These are phyloP conservation scores for Chalaropsis ovoidea DNA, from an alignment of 2,329 filamentous ascomycete genomes.

Conservation along the genomic window DNA sequence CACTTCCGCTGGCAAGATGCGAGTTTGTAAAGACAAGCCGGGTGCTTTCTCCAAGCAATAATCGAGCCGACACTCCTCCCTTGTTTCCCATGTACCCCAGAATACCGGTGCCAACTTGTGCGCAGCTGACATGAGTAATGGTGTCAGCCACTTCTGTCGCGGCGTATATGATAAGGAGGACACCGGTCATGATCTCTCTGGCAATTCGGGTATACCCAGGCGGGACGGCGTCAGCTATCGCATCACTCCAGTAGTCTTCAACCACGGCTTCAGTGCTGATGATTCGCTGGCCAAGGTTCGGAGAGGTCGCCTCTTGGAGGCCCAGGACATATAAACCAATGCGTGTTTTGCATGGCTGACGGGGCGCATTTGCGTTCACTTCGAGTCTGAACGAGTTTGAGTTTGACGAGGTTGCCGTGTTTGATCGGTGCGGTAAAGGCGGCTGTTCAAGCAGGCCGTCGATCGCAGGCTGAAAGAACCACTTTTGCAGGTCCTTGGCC, in stretches of 20 bases:
- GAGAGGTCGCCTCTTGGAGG: slow-evolving; percentile 83
- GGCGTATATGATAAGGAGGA: slow-evolving; percentile 77
- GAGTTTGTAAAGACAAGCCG: slow-evolving; percentile 82
- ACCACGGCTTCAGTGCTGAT: slow-evolving; percentile 61
- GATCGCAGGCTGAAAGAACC: slow-evolving; percentile 58
- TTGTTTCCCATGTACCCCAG: slow-evolving; percentile 96
- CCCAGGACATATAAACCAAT: slow-evolving; percentile 84
- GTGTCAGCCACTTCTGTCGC: slow-evolving; percentile 63
- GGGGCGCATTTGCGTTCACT: slow-evolving; percentile 18
- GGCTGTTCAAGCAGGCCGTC: slow-evolving; percentile 27
- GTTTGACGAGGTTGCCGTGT: slow-evolving; percentile 13
- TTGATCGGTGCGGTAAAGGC: slow-evolving; percentile 14
- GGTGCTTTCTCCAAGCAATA: slow-evolving; percentile 84
- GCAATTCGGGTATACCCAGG: slow-evolving; percentile 64
- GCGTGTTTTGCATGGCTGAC: slow-evolving; percentile 24
- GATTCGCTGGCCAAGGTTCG: slow-evolving; percentile 69
- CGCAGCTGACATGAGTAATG: slow-evolving; percentile 71
- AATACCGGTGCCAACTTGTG: slow-evolving; percentile 76
- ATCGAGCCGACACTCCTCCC: slow-evolving; percentile 69
- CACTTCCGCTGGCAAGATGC: slow-evolving; percentile 79
- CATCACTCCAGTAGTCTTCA: slow-evolving; percentile 69
- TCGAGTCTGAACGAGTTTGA: slow-evolving; percentile 22
- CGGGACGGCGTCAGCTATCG: slow-evolving; percentile 64
- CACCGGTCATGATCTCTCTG: slow-evolving; percentile 74
- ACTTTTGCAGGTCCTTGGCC: slow-evolving; percentile 75